Conservation (phyloP, 148 eudicot genomes). For the Fagopyrum homotropicum region DNA sequence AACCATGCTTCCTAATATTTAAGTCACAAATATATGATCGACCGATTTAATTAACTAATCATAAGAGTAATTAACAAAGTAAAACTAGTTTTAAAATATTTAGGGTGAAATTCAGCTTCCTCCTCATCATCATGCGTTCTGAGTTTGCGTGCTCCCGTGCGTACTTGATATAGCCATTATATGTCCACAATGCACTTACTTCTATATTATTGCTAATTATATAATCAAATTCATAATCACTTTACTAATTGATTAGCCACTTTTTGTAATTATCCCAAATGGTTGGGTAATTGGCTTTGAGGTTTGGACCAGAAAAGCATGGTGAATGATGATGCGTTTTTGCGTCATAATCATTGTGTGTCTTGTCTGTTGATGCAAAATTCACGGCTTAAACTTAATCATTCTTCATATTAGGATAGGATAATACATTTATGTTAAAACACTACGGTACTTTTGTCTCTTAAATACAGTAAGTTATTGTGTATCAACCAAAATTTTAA, state of each 20-base stretch:
- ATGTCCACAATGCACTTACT: conserved; percentile 5
- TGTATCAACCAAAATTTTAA: too few species aligned
- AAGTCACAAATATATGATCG: not conserved
- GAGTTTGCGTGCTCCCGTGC: not conserved
- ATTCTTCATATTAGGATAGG: too few species aligned
- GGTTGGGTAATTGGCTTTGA: not conserved
- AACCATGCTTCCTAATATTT: conserved; percentile 4
- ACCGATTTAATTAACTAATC: not conserved
- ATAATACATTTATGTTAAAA: too few species aligned
- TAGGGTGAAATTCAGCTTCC: not conserved
- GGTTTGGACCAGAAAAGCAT: not conserved
- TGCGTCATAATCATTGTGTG: not conserved
- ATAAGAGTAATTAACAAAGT: not conserved
- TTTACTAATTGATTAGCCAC: not conserved
- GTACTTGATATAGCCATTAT: conserved; percentile 3
- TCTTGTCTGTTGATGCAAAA: conserved; percentile 3
- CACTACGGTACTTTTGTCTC: too few species aligned
- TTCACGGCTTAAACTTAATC: not conserved
- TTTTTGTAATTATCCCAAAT: not conserved
- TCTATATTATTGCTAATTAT: conserved; percentile 1
- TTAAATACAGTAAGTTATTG: too few species aligned
- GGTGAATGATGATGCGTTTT: not conserved
- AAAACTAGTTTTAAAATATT: not conserved
- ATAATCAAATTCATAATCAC: not conserved
- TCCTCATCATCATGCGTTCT: conserved; percentile 1